phyloP scores from a whole-genome alignment of 2,329 filamentous ascomycete genomes.

The Colletotrichum acutatum region DNA sequence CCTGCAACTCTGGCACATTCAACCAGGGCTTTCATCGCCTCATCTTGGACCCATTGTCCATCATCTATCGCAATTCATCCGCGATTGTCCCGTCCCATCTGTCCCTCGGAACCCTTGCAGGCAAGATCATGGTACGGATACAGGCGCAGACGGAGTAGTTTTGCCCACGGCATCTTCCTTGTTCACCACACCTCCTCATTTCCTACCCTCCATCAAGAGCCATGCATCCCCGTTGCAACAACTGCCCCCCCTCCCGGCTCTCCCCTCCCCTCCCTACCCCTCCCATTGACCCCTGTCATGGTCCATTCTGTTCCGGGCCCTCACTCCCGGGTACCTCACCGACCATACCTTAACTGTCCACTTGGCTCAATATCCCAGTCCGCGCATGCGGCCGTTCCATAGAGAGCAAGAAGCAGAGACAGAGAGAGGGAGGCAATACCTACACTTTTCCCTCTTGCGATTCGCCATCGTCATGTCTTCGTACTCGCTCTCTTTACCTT shows the following conservation, averaged over 20 bases:
- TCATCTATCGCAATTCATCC: constrained; percentile 29
- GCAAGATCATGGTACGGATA: constrained; percentile 8
- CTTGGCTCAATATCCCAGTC: constrained; percentile 14
- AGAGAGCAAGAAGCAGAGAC: background rate
- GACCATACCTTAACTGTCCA: constrained; percentile 15
- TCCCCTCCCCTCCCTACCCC: background rate
- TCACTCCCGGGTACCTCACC: constrained; percentile 29
- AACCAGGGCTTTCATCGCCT: constrained; percentile 1
- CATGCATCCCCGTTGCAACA: constrained; percentile 21
- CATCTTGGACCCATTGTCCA: constrained; percentile 4
- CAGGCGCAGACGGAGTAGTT: no score
- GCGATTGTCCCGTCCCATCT: constrained; percentile 22
- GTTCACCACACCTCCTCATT: constrained; percentile 22
- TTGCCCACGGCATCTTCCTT: constrained; percentile 9
- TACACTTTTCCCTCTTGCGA: constrained; percentile 6
- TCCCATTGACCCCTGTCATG: constrained; percentile 5
- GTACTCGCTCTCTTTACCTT: background rate
- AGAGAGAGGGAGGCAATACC: background rate
- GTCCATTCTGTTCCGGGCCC: constrained; percentile 25
- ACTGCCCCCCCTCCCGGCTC: background rate
- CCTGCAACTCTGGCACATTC: background rate
- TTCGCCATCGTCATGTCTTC: constrained; percentile 3
- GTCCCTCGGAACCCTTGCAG: constrained; percentile 13
- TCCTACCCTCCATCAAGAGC: constrained; percentile 7
- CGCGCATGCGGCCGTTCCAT: constrained; percentile 18